Evolutionary conservation across 352 stramenopile genomes (phyloP), one percentile per base, ranked within the genome.

Genomic region (Pythium coloratum): DNA sequence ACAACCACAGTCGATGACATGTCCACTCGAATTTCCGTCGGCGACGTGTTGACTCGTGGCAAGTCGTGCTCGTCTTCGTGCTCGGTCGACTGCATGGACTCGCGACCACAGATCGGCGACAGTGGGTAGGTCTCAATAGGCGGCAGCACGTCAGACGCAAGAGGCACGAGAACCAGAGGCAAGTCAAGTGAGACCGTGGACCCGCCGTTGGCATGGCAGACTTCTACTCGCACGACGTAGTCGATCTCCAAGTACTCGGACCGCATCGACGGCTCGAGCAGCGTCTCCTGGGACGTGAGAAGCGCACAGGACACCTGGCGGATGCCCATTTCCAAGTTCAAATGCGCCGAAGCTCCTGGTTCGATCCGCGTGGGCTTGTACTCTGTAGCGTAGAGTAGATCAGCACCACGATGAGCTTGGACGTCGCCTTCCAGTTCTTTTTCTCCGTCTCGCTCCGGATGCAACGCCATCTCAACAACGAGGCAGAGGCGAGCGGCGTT

Each of bases 151-250:
- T 62, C 38, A 8, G 55, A 62, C 4, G 12, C 8, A 1, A 53
- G 38, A 7, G 55, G 55, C n/a, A 62, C 55, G 16, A 62, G 38
- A 1, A 62, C 38, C 8, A 62, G 38, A 32, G 55, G 55, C 55
- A 62, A 51, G 36, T 62, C 55, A n/a, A 62, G 55, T 2, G 55
- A 62, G 6, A 62, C 34, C 2, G 55, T 62, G 12, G 55, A 62
- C n/a, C 55, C 55, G 3, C 55, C 55, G 26, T 62, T 62, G n/a
- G 38, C 38, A 26, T 62, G 55, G 38, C 55, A 50, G 0, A 62
- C 55, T 26, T 62, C 55, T 1, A 62, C 55, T 18, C 55, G 34
- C 20, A 62, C 24, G 8, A 24, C 8, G 38, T 62, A 62, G 12
- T 49, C 36, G 38, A 62, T 53, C 24, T 50, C 55, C 12, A 62